Percentiles rank a stretch among this genome's conserved stretches.
These are phyloP conservation scores for Mortierella sp. DNA, from an alignment of 371 early-diverging fungal genomes.

Conservation along the genomic window DNA sequence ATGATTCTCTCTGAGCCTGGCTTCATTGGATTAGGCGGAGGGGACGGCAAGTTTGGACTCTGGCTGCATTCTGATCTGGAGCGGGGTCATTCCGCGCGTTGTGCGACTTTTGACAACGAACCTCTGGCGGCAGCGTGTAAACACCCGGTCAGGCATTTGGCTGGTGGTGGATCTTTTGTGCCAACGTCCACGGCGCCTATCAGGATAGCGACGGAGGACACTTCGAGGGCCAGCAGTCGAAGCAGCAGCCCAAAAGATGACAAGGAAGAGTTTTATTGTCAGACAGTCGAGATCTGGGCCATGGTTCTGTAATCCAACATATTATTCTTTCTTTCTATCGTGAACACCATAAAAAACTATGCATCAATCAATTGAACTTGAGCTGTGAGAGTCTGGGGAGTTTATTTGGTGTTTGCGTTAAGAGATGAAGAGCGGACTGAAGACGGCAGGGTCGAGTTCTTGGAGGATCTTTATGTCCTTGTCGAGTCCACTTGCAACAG, in stretches of 20 bases:
- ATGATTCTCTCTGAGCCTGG: conserved; percentile 86
- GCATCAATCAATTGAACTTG: background rate
- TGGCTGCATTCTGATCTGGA: conserved; percentile 92
- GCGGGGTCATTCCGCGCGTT: conserved; percentile 84
- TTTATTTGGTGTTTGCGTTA: background rate
- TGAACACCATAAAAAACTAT: background rate
- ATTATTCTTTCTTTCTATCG: background rate
- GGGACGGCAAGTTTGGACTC: conserved; percentile 91
- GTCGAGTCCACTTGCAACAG: conserved; percentile 23
- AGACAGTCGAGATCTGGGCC: conserved; percentile 56
- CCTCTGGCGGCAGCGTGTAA: conserved; percentile 60
- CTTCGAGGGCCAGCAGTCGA: background rate
- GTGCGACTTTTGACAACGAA: conserved; percentile 93
- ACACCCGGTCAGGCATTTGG: conserved; percentile 27
- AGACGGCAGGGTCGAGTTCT: conserved; percentile 35
- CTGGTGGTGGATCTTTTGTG: background rate
- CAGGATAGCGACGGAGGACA: background rate
- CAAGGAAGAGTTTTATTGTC: conserved; percentile 53
- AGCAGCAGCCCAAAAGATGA: conserved; percentile 41
- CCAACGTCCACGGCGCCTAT: background rate
- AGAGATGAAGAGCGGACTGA: conserved; percentile 27
- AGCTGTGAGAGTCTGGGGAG: too few species aligned
- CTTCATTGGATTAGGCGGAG: conserved; percentile 94
- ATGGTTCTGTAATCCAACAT: conserved; percentile 25
- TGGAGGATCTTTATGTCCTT: conserved; percentile 27